phyloP scores from a whole-genome alignment of 257 asterid species.

The Jasminum sambac region DNA sequence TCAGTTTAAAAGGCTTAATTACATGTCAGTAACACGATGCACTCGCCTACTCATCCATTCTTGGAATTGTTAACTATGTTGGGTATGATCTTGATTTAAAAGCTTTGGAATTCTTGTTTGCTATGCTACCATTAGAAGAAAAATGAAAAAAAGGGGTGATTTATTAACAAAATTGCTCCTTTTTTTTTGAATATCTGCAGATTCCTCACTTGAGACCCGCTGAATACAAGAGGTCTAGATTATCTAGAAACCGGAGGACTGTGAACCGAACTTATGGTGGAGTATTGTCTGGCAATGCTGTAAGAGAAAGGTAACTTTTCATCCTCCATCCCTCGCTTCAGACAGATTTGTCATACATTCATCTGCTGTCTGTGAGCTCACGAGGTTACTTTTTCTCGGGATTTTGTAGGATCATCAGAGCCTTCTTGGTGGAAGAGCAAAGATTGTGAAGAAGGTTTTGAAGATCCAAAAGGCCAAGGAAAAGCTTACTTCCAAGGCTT shows the following conservation, averaged over 20 bases:
- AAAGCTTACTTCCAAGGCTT: constrained; percentile 47
- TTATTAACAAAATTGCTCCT: not conserved
- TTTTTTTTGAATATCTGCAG: constrained; percentile 15
- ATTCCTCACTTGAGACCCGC: constrained; percentile 66
- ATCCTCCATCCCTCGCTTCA: not conserved
- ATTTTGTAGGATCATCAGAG: constrained; percentile 45
- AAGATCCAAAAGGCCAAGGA: constrained; percentile 59
- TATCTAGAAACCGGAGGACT: constrained; percentile 54
- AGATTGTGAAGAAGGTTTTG: constrained; percentile 62
- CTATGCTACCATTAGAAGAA: not conserved
- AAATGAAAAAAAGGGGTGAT: not conserved
- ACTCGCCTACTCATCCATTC: not conserved
- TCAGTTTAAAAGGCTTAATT: no score
- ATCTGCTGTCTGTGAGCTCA: not conserved
- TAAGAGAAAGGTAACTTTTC: constrained; percentile 48
- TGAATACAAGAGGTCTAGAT: constrained; percentile 60
- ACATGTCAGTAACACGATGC: not conserved
- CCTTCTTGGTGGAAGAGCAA: constrained; percentile 61
- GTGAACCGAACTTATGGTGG: constrained; percentile 66
- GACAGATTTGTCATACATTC: no score
- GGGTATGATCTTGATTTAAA: constrained; percentile 1
- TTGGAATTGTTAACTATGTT: not conserved
- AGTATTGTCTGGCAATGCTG: constrained; percentile 53
- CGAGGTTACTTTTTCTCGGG: not conserved
- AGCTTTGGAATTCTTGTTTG: not conserved